Percentiles rank a stretch among this genome's conserved stretches.
Conservation (phyloP, 2,329 filamentous ascomycete genomes). For the Cryoendolithus antarcticus region DNA sequence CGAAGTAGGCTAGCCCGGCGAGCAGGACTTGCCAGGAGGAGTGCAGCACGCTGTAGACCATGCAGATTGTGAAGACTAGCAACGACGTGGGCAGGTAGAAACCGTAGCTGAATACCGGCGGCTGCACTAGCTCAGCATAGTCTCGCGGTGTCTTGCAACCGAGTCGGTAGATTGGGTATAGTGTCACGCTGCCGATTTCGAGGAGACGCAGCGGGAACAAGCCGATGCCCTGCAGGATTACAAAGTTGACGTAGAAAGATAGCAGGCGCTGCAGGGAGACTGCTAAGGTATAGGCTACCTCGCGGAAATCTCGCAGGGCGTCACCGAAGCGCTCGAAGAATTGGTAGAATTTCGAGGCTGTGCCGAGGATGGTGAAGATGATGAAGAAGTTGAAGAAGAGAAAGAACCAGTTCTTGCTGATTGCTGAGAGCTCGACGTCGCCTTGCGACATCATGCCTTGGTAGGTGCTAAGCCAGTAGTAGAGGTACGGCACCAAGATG, state of each 20-base stretch:
- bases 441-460: constrained; percentile 94
- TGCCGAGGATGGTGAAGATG: constrained; percentile 79
- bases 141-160: constrained; percentile 81
- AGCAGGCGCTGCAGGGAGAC: constrained; percentile 60
- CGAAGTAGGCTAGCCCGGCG: constrained; percentile 66
- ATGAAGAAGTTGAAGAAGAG: constrained; percentile 99
- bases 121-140: constrained; percentile 66
- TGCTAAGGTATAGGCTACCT: constrained; percentile 64
- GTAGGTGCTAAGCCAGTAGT: constrained; percentile 83
- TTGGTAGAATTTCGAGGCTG: constrained; percentile 52
- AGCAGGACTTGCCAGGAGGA: constrained; percentile 70
- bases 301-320: constrained; percentile 64
- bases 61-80: constrained; percentile 85
- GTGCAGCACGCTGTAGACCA: constrained; percentile 82
- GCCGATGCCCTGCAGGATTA: constrained; percentile 86
- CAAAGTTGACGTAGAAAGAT: constrained; percentile 84
- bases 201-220: constrained; percentile 85
- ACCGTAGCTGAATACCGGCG: constrained; percentile 85
- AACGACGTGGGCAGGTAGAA: constrained; percentile 91
- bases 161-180: constrained; percentile 71
- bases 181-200: constrained; percentile 71
- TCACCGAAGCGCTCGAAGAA: constrained; percentile 54
- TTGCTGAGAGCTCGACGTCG: constrained; percentile 85
- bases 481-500: constrained; percentile 81
- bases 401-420: constrained; percentile 97